Evolutionary conservation across 2,329 filamentous ascomycete genomes (phyloP), one percentile per base, ranked within the genome.

Genomic region (Diatrype stigma): DNA sequence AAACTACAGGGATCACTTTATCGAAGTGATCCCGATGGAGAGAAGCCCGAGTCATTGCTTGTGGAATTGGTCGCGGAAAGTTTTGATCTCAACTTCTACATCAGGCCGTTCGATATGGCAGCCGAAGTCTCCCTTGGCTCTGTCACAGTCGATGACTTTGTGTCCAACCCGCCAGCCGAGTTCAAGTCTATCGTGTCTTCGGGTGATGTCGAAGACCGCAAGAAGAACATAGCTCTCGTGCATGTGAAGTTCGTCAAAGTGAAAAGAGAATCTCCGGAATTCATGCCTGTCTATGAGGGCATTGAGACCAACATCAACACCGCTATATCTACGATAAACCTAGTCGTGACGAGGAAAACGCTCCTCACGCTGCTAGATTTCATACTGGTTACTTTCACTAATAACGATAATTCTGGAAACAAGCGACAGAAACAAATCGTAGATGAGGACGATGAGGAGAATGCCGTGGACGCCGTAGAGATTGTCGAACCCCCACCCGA

Each of bases 151-250:
- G 93, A 97, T 63, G 94, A 99, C 65, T 92, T 97, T 64, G 93
- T 99, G 8, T 93, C 94, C 57, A 87, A 93, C 49, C 85, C 91
- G 0, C 75, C 89, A 0, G 86, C 87, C 7, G 93, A 97, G 63
- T 99, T 99, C 76, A 96, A 94, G 70, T 93, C 93, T 23, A 95
- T 99, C 47, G 84, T 99, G n/a, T 96, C 92, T 0, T 96, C 94
- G 1, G 82, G 82, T 0, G 84, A 86, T 46, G 70, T 73, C 6
- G 82, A 86, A 42, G 93, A 96, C 63, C 84, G 87, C 23, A 80
- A 86, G 44, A 82, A 88, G 52, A 85, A 89, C 54, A 82, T 89
- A 53, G 90, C 95, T 60, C 80, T 99, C 12, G 89, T 99, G 59
- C 84, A 86, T 47, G 80, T 99, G 61, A 96, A 93, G 63, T 96